Evolutionary conservation across 2,329 filamentous ascomycete genomes (phyloP).

Genomic region (Pestalotiopsis sp.): DNA sequence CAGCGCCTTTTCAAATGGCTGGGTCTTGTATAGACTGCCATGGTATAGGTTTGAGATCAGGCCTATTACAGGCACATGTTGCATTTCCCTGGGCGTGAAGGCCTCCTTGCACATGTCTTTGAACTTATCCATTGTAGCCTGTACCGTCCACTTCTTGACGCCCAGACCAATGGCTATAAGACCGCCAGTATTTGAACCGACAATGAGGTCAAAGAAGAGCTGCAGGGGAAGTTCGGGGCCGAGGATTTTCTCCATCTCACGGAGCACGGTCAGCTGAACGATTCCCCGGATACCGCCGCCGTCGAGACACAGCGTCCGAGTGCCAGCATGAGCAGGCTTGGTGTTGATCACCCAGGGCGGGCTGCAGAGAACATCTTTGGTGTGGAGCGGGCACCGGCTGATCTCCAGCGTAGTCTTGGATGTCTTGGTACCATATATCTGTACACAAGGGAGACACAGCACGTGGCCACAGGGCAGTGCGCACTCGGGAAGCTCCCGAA

Average conservation of each 20-base stretch:
- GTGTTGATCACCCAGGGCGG: conserved; percentile 33
- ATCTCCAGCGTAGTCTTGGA: conserved; percentile 36
- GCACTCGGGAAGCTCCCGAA: conserved; percentile 35
- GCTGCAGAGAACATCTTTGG: conserved; percentile 30
- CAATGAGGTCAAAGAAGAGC: conserved; percentile 35
- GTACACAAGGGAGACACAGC: conserved; percentile 31
- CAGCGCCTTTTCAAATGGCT: conserved; percentile 29
- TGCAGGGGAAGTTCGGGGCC: conserved; percentile 33
- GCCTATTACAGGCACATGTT: conserved; percentile 30
- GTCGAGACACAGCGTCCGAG: conserved; percentile 32
- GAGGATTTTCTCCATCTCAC: conserved; percentile 32
- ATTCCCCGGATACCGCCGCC: conserved; percentile 33
- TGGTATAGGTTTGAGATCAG: conserved; percentile 33
- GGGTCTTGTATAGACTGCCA: conserved; percentile 34
- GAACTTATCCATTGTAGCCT: conserved; percentile 31
- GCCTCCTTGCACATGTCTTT: conserved; percentile 32
- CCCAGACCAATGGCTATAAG: conserved; percentile 33
- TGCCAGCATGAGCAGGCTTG: conserved; percentile 32
- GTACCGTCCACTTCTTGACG: conserved; percentile 35
- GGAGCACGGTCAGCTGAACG: conserved; percentile 31
- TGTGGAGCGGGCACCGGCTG: conserved; percentile 32
- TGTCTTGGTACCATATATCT: conserved; percentile 32
- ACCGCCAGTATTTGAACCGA: conserved; percentile 33
- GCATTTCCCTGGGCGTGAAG: conserved; percentile 31
- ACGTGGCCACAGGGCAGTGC: conserved; percentile 35